Evolutionary conservation across 768 basidiomycete species (phyloP), one percentile per base, ranked within the genome.

Genomic region (Sporobolomyces roseus): DNA sequence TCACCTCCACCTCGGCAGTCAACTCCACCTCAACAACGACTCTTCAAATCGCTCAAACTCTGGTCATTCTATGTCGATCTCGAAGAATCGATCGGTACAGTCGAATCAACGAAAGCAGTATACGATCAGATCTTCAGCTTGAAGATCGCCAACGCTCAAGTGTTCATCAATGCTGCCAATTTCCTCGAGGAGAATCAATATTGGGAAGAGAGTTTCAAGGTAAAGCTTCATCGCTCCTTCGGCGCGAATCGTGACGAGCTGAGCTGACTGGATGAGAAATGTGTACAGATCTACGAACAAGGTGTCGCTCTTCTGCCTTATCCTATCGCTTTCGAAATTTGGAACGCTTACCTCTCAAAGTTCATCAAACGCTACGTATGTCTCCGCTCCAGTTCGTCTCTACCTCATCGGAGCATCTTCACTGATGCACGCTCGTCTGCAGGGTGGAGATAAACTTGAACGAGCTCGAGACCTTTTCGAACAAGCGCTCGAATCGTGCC

Each of bases 61-160:
- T 99, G 96, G 96, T 96, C 93, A 0, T 98, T 96, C 82, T 97
- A 94, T 77, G 89, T 94, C 74, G 96, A 99, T 76, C 83, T 98
- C 23, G 93, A 98, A 78, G 96, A 99, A 78, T 93, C 93, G 0
- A 91, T 98, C 75, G 93, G 94, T 1, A 87, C 91, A 0, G 88
- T 96, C 23, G 92, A 94, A 65, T 88, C 88, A 0, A 83, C 94
- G 2, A 97, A 98, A 78, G 84, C 83, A 0, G 91, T 93, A 3
- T 98, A 98, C 76, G 93, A 99, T 81, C 91, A 90, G 79, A 96
- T 99, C 61, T 81, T 98, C 75, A 93, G 97, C 71, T 83, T 99
- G 71, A 88, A 92, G 61, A 99, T 99, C 61, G 96, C 96, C 19
- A 99, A 98, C 77, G 94, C 96, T 4, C 96, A 99, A 78, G 85